Base-by-base conservation (phyloP, 176 grass and related monocot genomes). In the Guadua angustifolia region DNA sequence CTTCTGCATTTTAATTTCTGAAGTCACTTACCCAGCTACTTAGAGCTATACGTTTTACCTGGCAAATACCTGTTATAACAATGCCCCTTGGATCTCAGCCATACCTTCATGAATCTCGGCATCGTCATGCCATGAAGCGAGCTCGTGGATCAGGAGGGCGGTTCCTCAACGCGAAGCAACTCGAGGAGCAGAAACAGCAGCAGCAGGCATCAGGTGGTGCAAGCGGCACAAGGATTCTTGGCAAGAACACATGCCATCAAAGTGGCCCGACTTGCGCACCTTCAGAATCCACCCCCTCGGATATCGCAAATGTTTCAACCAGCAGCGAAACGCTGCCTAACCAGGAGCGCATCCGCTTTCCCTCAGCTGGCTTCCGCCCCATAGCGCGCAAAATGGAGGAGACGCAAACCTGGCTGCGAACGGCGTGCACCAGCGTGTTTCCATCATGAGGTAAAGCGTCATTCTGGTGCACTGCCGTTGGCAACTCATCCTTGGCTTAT, bases 401-500 rank as follows among this genome's bases (percentile, higher is more conserved):
- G 68, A 80, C 36, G 40, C 75, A n/a, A 86, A 83, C 36, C 68
- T 86, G 58, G 81, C 53, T 22, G 32, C 73, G 6, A 77, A 82
- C 18, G 26, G 83, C 18, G 36, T 81, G 45, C 81, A 88, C 74
- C 80, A 85, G 45, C 78, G 50, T 32, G 68, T 84, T 71, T 86
- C 82, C 19, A 63, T 83, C 70, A 89, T 83, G 72, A 82, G 53
- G 74, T 88, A 72, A 79, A 82, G 52, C 83, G 56, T 67, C 58
- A 33, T 69, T 24, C 44, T 79, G 88, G 88, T 66, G 44, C 50
- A n/a, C 49, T 58, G 80, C 82, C 57, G 59, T 85, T 80, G 97
- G 97, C 97, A 96, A 99, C 82, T 96, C 93, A 99, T 99, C 97
- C 93, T 99, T 99, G 97, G 97, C 97, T 99, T 96, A 79, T 86